Evolutionary conservation across 2,329 filamentous ascomycete genomes (phyloP).

Genomic region (Colletotrichum endophyticum): DNA sequence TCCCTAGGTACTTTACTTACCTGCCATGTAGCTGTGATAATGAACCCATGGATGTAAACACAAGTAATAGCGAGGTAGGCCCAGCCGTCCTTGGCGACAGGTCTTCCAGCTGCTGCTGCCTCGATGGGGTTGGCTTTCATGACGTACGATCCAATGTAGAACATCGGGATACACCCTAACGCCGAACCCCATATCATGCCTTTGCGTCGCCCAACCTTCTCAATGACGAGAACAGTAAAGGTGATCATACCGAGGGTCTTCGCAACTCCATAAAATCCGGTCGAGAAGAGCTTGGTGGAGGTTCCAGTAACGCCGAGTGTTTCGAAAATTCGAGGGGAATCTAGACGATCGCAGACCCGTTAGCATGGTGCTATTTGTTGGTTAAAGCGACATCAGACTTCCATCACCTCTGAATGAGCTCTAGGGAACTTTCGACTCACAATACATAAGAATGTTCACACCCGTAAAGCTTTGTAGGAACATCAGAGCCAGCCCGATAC

Average conservation of each 20-base stretch:
- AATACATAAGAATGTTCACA: background rate
- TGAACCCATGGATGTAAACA: constrained; percentile 45
- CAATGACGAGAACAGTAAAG: constrained; percentile 49
- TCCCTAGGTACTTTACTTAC: too few species aligned
- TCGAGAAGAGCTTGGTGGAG: constrained; percentile 36
- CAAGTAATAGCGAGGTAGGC: constrained; percentile 49
- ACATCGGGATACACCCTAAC: constrained; percentile 42
- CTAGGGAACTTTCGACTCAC: background rate
- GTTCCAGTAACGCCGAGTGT: constrained; percentile 32
- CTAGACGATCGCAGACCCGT: accelerated
- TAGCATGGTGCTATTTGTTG: background rate
- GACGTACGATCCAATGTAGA: constrained; percentile 42
- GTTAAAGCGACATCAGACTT: background rate
- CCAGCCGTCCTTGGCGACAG: constrained; percentile 25
- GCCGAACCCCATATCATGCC: constrained; percentile 48
- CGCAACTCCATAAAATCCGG: constrained; percentile 44
- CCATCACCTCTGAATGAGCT: accelerated
- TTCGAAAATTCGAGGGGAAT: constrained; percentile 36
- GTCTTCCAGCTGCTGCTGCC: constrained; percentile 45
- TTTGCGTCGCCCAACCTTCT: constrained; percentile 51
- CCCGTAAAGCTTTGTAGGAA: background rate
- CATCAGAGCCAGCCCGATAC: background rate
- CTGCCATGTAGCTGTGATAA: constrained; percentile 45
- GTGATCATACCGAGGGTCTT: constrained; percentile 40
- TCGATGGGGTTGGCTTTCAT: constrained; percentile 33